Percentiles rank a stretch among this genome's conserved stretches.
These are phyloP conservation scores for Aureobasidium sp. DNA, from an alignment of 2,329 filamentous ascomycete genomes.

Conservation along the genomic window DNA sequence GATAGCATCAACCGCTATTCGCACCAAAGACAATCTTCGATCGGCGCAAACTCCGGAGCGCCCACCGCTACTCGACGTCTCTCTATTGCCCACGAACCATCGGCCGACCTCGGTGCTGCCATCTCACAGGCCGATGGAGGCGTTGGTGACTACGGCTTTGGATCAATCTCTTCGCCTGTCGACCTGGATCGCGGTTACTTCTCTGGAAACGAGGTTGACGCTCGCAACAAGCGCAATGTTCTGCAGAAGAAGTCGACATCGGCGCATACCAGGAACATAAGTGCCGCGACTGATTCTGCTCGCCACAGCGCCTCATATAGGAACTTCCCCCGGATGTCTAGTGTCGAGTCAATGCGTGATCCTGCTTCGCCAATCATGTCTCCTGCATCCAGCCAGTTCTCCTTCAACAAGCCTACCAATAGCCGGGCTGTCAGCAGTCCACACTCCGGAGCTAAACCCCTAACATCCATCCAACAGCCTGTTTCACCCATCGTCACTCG, in stretches of 20 bases:
- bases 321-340: constrained; percentile 70
- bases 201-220: constrained; percentile 77
- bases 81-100: constrained; percentile 1
- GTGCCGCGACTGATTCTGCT: constrained; percentile 48
- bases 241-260: constrained; percentile 56
- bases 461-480: constrained; percentile 31
- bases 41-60: constrained; percentile 16
- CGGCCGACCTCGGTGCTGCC: not conserved
- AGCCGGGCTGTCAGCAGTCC: constrained; percentile 35
- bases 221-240: constrained; percentile 59
- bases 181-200: constrained; percentile 88
- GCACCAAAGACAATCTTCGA: constrained; percentile 49
- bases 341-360: constrained; percentile 65
- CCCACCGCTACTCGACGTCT: not conserved
- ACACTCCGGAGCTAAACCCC: constrained; percentile 38
- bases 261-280: constrained; percentile 60
- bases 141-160: constrained; percentile 22
- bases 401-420: constrained; percentile 36
- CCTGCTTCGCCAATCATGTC: constrained; percentile 36
- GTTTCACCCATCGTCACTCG: constrained; percentile 48
- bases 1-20: constrained; percentile 27
- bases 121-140: not conserved
- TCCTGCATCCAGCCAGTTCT: constrained; percentile 60
- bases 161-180: constrained; percentile 25
- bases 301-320: constrained; percentile 51